These are phyloP conservation scores for Penicillium sp. DNA, from an alignment of 2,329 filamentous ascomycete species.

Conservation along the genomic window DNA sequence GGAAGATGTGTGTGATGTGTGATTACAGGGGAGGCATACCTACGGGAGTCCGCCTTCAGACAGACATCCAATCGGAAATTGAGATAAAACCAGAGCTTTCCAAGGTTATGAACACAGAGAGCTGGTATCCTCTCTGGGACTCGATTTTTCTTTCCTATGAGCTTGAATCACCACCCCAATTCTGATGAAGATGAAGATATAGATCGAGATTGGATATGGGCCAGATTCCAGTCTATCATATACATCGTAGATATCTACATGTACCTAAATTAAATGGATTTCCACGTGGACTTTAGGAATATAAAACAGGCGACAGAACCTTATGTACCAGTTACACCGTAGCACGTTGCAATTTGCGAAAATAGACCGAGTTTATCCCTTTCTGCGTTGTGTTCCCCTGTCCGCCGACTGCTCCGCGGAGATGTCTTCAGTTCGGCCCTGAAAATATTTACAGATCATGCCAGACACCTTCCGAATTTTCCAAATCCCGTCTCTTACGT, in stretches of 20 bases:
- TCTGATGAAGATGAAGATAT: background rate
- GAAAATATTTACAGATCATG: background rate
- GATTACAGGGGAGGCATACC: too few species aligned
- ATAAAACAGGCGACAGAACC: background rate
- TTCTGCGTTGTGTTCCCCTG: background rate
- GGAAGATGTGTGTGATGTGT: too few species aligned
- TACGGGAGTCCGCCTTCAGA: too few species aligned
- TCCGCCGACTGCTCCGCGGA: slow-evolving; percentile 1
- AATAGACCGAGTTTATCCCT: background rate
- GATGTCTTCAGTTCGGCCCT: background rate
- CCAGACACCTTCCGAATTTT: slow-evolving; percentile 1
- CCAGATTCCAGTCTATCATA: background rate
- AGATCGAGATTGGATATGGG: background rate
- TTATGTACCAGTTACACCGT: background rate
- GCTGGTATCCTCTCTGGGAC: background rate
- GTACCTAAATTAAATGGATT: background rate
- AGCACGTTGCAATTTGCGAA: background rate
- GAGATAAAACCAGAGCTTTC: background rate
- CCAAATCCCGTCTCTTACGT: background rate
- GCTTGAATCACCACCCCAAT: background rate
- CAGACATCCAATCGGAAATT: background rate
- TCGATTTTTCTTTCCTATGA: background rate
- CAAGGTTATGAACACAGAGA: background rate
- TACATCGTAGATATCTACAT: background rate
- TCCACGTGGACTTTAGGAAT: too few species aligned